Base-by-base conservation (phyloP, 768 basidiomycete genomes). In the Calocera cornea region DNA sequence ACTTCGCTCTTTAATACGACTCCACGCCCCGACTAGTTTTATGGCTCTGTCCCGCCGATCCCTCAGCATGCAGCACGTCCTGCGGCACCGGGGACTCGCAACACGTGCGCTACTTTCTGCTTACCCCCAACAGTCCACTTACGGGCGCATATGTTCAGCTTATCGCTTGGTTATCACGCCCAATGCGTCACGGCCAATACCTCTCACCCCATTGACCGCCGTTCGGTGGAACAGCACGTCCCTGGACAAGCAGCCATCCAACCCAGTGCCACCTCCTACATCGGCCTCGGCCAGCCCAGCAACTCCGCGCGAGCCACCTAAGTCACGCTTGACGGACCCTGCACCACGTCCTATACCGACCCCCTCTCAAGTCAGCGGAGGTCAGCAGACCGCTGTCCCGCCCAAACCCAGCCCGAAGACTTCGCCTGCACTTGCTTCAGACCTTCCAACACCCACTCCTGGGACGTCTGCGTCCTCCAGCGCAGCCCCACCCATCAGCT, bases 161-260 rank as follows among this genome's bases (percentile, higher is more conserved):
- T 60, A 60, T 19, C 54, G 54, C 54, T 22, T 60, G 16, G 24
- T 19, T 16, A 5, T 60, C 2, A 11, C 14, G 31, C 31, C 24
- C 14, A 12, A 60, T 60, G 31, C 54, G 2, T 11, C 22, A 11
- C 54, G 54, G 7, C 31, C 54, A 31, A 60, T 60, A 27, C 27
- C 54, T 7, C 31, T 60, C 27, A 27, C 27, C 27, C 27, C 54
- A 5, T 33, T 27, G 54, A 22, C 31, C 14, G 27, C 14, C 24
- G 54, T 60, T 10, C 54, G 54, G 19, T 60, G 54, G 54, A 60
- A 60, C 54, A 60, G 54, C 54, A 60, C 54, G 5, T 60, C 54
- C 14, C 27, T 60, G 27, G 54, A 60, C 54, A 60, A 60, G 54
- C 54, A 60, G 19, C 27, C 54, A 5, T 19, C 44, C 14, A 22